phyloP scores from a whole-genome alignment of 1,284 basidiomycete species.

The Ganoderma lingzhi region DNA sequence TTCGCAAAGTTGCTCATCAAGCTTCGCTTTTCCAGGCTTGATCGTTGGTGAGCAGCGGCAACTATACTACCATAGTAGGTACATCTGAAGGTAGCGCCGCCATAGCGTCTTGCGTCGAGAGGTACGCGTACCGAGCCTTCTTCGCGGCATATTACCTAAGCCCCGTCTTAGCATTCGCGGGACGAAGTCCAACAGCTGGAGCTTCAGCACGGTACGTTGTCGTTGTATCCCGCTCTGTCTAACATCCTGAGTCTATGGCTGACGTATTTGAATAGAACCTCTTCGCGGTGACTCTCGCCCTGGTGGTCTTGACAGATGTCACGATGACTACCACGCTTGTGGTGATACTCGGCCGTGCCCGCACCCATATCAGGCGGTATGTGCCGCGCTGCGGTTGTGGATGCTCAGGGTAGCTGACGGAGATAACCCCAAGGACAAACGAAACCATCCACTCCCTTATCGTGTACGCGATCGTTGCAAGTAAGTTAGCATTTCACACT shows the following conservation, averaged over 20 bases:
- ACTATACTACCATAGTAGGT: neutral
- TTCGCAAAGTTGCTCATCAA: neutral
- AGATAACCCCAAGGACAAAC: neutral
- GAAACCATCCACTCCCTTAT: neutral
- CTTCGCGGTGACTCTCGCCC: neutral
- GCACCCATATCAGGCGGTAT: conserved; percentile 1
- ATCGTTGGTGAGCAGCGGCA: neutral
- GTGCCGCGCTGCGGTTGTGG: neutral
- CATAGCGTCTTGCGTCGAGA: neutral
- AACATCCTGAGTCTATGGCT: neutral
- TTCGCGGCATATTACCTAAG: neutral
- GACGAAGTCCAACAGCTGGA: neutral
- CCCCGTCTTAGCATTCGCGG: neutral
- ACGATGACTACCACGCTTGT: neutral
- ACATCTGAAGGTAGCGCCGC: neutral
- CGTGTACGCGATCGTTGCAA: neutral
- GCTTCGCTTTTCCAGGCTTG: neutral
- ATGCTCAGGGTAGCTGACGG: neutral
- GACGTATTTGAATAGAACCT: neutral
- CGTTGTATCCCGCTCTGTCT: neutral
- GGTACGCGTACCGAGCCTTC: neutral
- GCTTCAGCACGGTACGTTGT: neutral
- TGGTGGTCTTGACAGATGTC: neutral
- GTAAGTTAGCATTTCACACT: neutral
- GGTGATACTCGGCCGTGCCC: neutral